Evolutionary conservation across 257 asterid species (phyloP).

Genomic region (Schizonepeta tenuifolia): DNA sequence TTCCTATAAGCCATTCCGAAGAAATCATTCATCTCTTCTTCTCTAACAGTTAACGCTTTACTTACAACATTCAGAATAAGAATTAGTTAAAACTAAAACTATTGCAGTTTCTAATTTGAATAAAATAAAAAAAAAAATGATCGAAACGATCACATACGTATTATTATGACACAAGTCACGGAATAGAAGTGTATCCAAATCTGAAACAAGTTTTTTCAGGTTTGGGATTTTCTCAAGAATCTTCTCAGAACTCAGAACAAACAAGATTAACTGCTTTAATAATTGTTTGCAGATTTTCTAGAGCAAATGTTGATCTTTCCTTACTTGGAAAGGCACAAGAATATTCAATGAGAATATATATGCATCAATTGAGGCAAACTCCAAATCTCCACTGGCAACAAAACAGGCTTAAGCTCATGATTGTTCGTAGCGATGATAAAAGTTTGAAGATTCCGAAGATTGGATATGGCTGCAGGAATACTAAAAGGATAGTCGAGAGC

Average conservation of each 20-base stretch:
- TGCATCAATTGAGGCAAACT: neutral
- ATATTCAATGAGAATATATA: neutral
- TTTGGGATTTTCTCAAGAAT: neutral
- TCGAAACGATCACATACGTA: too few relatives aligned
- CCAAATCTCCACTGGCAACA: slow-evolving; percentile 11
- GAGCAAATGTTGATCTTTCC: neutral
- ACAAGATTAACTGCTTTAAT: neutral
- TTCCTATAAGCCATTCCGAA: too few relatives aligned
- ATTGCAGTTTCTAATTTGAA: too few relatives aligned
- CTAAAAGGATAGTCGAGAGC: neutral
- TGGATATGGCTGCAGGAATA: neutral
- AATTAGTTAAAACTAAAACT: too few relatives aligned
- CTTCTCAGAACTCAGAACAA: neutral
- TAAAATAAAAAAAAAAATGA: too few relatives aligned
- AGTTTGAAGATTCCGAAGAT: slow-evolving; percentile 22
- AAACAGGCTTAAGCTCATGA: too few relatives aligned
- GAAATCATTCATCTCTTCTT: too few relatives aligned
- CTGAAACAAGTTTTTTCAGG: slow-evolving; percentile 1
- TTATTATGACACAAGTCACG: too few relatives aligned
- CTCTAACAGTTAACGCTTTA: too few relatives aligned
- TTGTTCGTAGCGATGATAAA: neutral
- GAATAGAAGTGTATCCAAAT: too few relatives aligned
- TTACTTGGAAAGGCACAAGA: neutral
- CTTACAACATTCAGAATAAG: too few relatives aligned
- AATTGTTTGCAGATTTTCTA: neutral